Conservation (phyloP, 352 stramenopile species). For the Pythium scleroteichum region DNA sequence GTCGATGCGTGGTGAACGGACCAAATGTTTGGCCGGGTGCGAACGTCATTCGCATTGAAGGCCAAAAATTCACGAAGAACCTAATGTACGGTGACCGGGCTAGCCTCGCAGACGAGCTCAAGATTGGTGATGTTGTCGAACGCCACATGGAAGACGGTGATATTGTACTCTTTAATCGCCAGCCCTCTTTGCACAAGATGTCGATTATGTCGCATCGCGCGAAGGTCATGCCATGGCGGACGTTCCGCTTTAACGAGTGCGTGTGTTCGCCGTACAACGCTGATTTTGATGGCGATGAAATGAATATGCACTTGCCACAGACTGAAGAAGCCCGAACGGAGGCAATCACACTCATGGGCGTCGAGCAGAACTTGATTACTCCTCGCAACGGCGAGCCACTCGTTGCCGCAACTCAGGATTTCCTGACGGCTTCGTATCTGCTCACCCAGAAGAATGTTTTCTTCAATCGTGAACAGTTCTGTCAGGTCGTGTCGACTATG, state of each 20-base stretch:
- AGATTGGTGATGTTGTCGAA: conserved; percentile 98
- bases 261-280: conserved; percentile 99
- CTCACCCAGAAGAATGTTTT: conserved; percentile 99
- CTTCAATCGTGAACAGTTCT: conserved; percentile 97
- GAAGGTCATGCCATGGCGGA: conserved; percentile 96
- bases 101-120: conserved; percentile 91
- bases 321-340: conserved; percentile 98
- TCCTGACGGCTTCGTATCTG: conserved; percentile 98
- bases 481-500: conserved; percentile 94
- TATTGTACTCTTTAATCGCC: conserved; percentile 99
- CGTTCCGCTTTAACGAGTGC: conserved; percentile 99
- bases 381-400: conserved; percentile 98
- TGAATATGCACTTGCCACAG: conserved; percentile 99
- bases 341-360: conserved; percentile 97
- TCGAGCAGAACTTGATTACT: conserved; percentile 98
- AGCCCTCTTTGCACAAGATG: conserved; percentile 99
- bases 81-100: conserved; percentile 95
- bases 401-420: conserved; percentile 99
- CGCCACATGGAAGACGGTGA: conserved; percentile 99
- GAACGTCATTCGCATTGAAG: conserved; percentile 91
- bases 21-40: conserved; percentile 96
- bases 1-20: conserved; percentile 95
- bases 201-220: conserved; percentile 97
- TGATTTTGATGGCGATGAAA: conserved; percentile 99
- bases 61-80: conserved; percentile 87